phyloP scores from a whole-genome alignment of 768 basidiomycete species.

The Chalciporus piperatus region DNA sequence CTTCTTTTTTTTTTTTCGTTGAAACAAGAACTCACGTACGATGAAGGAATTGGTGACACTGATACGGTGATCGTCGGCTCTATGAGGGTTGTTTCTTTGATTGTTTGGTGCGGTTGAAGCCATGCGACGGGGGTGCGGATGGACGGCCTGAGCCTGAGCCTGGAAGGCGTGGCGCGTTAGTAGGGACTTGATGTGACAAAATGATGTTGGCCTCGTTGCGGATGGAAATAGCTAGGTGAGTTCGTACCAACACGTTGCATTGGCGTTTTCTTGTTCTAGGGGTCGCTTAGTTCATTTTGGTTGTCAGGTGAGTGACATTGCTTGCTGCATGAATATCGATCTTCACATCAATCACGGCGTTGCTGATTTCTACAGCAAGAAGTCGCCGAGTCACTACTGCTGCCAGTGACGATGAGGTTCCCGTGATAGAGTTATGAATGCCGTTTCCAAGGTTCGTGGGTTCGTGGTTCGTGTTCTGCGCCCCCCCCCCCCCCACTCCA shows the following conservation, averaged over 20 bases:
- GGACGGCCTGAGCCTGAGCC: too few species aligned
- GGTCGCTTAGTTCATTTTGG: slow-evolving; percentile 23
- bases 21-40: slow-evolving; percentile 15
- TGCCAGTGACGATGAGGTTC: too few species aligned
- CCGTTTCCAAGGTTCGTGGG: slow-evolving; percentile 6
- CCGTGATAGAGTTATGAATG: neutral
- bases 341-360: slow-evolving; percentile 12
- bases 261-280: slow-evolving; percentile 7
- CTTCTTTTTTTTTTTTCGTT: neutral
- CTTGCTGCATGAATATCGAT: too few species aligned
- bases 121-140: slow-evolving; percentile 30
- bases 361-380: neutral
- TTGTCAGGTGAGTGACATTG: slow-evolving; percentile 1
- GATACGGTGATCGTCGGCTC: slow-evolving; percentile 19
- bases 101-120: slow-evolving; percentile 17
- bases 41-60: neutral
- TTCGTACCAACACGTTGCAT: slow-evolving; percentile 18
- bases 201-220: too few species aligned
- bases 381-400: too few species aligned
- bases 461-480: neutral
- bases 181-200: too few species aligned
- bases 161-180: too few species aligned
- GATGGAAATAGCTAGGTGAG: slow-evolving; percentile 9
- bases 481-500: too few species aligned
- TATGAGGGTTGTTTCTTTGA: slow-evolving; percentile 21